Evolutionary conservation across 2,329 filamentous ascomycete species (phyloP).

Genomic region (Rosellinia necatrix): DNA sequence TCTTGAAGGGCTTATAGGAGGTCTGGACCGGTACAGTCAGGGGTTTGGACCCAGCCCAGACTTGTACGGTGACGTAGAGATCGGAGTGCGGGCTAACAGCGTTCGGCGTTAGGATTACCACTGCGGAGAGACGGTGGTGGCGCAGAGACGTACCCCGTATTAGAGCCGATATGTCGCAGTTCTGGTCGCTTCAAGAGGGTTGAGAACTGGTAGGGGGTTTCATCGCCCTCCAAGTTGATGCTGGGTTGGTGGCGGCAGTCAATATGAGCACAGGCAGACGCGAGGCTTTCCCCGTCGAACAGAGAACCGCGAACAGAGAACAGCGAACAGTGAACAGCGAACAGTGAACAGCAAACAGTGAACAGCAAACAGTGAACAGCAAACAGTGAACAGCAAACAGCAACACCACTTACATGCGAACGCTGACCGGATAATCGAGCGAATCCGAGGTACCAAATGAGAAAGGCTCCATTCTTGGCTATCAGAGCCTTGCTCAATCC

Average conservation of each 20-base stretch:
- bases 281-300: neutral
- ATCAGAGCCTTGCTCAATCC: slow-evolving; percentile 16
- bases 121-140: neutral
- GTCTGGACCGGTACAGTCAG: slow-evolving; percentile 91
- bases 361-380: too few species aligned
- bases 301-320: too few species aligned
- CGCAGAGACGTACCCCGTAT: slow-evolving; percentile 62
- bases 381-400: too few species aligned
- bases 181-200: slow-evolving; percentile 78
- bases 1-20: slow-evolving; percentile 87
- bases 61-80: slow-evolving; percentile 88
- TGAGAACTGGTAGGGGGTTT: slow-evolving; percentile 75
- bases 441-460: slow-evolving; percentile 91
- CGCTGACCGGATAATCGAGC: slow-evolving; percentile 72
- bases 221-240: slow-evolving; percentile 70
- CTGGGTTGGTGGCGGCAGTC: slow-evolving; percentile 36
- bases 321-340: too few species aligned
- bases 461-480: slow-evolving; percentile 79
- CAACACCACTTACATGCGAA: slow-evolving; percentile 67
- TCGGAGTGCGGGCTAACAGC: slow-evolving; percentile 73
- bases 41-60: slow-evolving; percentile 96
- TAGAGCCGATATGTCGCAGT: slow-evolving; percentile 85
- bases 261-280: slow-evolving; percentile 1
- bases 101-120: slow-evolving; percentile 35
- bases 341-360: too few species aligned